Percentiles rank a stretch among this genome's conserved stretches.
phyloP scores from a whole-genome alignment of 2,329 filamentous ascomycete species.

The Graphilbum fragrans region DNA sequence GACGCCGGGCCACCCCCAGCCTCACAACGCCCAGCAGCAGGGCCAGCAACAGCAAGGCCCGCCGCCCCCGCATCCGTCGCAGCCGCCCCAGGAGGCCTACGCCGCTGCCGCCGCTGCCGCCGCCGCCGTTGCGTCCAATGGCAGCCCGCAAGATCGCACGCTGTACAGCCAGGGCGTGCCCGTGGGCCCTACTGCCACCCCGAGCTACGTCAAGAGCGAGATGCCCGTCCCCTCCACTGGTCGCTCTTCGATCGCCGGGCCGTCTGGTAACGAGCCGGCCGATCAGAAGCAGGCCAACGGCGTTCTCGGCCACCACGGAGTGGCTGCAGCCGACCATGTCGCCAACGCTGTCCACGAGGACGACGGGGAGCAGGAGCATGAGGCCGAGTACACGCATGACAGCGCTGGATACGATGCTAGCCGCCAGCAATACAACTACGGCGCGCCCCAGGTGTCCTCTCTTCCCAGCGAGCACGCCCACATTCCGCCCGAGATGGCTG shows the following conservation, averaged over 20 bases:
- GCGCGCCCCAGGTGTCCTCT: conserved; percentile 45
- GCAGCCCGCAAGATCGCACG: conserved; percentile 43
- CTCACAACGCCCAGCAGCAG: conserved; percentile 58
- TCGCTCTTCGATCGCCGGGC: conserved; percentile 43
- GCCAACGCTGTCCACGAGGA: conserved; percentile 46
- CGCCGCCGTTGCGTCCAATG: conserved; percentile 52
- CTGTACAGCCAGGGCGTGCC: conserved; percentile 49
- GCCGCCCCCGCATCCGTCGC: not conserved
- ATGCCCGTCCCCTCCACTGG: conserved; percentile 67
- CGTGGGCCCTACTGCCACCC: conserved; percentile 4
- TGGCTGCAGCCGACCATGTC: conserved; percentile 41
- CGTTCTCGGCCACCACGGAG: conserved; percentile 42
- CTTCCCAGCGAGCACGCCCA: conserved; percentile 64
- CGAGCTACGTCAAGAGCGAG: conserved; percentile 65
- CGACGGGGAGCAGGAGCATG: conserved; percentile 61
- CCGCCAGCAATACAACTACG: conserved; percentile 64
- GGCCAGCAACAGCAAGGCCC: conserved; percentile 31
- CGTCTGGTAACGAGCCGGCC: conserved; percentile 43
- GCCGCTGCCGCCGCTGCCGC: conserved; percentile 62
- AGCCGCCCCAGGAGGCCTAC: conserved; percentile 56
- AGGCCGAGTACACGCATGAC: conserved; percentile 79
- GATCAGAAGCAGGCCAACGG: conserved; percentile 56
- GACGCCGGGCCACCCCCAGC: conserved; percentile 57
- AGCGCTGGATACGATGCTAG: conserved; percentile 61
- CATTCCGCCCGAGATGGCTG: conserved; percentile 69